Evolutionary conservation across 495 filamentous ascomycete species (phyloP), one percentile per base, ranked within the genome.

Genomic region (Talaromyces liani): DNA sequence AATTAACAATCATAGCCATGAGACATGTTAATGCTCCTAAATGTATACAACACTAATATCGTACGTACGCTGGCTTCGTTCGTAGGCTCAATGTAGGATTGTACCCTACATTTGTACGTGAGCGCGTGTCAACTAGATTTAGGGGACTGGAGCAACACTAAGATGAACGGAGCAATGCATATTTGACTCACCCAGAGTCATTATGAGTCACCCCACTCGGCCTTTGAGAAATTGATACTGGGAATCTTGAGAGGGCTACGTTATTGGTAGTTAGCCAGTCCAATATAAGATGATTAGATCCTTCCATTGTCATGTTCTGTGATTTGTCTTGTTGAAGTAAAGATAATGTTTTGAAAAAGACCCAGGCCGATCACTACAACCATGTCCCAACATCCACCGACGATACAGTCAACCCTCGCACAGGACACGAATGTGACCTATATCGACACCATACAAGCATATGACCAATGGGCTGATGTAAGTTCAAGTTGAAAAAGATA

Each of bases 381-480:
- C 6, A 62, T 62, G 60, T 51, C 60, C 6, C 60, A 62, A 25
- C 36, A 16, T 14, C 41, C 60, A 54, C 39, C 24, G 25, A 62
- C 60, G 6, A 62, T 62, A 14, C 60, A 36, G 45, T 62, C 60
- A 3, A 62, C 25, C n/a, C 47, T 61, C 9, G 25, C 41, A 36
- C 27, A 25, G 34, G 59, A 61, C 36, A 16, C 18, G 6, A 62
- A 64, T 53, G 55, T 59, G 4, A 18, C 24, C 20, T 78, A 78
- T 66, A 57, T 79, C 7, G 72, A 73, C 4, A 78, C 77, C 10
- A 66, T 76, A 12, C 72, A 79, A 39, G 77, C 77, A 34, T 79
- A 79, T 39, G 72, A 79, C 60, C 72, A 74, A 66, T 79, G 77
- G 75, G 72, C 77, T 5, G 65, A 77, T 69, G 75, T 75, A 66